phyloP scores from a whole-genome alignment of 305 asterid species.

The Rubia peregrina region DNA sequence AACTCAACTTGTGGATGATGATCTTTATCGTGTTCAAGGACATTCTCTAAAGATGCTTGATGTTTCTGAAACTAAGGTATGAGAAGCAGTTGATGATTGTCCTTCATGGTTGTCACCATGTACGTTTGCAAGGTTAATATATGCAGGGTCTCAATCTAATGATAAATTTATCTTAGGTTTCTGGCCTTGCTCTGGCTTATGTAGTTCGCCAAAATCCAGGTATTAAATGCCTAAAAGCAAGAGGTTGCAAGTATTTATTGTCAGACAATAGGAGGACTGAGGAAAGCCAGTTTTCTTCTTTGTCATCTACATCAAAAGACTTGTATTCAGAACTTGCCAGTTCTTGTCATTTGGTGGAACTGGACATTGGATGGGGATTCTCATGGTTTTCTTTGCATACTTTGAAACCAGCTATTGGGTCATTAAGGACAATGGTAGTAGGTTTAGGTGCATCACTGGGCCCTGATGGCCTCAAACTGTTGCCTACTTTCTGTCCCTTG shows the following conservation, averaged over 20 bases:
- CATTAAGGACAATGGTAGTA: slow-evolving; percentile 44
- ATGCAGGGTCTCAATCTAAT: slow-evolving; percentile 1
- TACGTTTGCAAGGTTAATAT: not conserved
- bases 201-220: slow-evolving; percentile 47
- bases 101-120: not conserved
- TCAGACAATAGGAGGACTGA: slow-evolving; percentile 28
- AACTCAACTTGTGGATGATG: slow-evolving; percentile 52
- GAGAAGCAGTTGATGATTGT: slow-evolving; percentile 7
- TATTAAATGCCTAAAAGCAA: slow-evolving; percentile 52
- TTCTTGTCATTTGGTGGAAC: slow-evolving; percentile 59
- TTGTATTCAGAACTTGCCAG: slow-evolving; percentile 47
- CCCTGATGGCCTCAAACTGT: slow-evolving; percentile 55
- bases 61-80: slow-evolving; percentile 76
- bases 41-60: slow-evolving; percentile 73
- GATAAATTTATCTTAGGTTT: slow-evolving; percentile 41
- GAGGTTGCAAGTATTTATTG: slow-evolving; percentile 62
- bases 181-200: slow-evolving; percentile 47
- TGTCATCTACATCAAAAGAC: slow-evolving; percentile 29
- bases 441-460: slow-evolving; percentile 90
- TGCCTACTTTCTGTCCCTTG: slow-evolving; percentile 61
- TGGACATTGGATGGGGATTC: slow-evolving; percentile 90
- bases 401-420: slow-evolving; percentile 58
- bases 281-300: slow-evolving; percentile 23
- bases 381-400: slow-evolving; percentile 48
- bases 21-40: slow-evolving; percentile 52